These are phyloP conservation scores for Rhazya stricta DNA, from an alignment of 257 asterid genomes.

Conservation along the genomic window DNA sequence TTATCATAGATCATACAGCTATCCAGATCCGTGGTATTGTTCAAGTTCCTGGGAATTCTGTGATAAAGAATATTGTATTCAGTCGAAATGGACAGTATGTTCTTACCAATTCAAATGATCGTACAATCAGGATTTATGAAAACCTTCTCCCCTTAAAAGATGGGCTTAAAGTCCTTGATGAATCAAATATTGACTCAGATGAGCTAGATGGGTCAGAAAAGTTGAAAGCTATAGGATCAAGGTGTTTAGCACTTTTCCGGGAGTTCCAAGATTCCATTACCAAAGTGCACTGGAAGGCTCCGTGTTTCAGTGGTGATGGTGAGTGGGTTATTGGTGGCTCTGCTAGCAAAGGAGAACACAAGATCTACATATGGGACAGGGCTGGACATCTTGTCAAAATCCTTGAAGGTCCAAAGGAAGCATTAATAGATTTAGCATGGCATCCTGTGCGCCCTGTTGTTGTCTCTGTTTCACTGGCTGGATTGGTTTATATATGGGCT, in stretches of 20 bases:
- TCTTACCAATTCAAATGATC: conserved; percentile 78
- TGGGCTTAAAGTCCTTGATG: conserved; percentile 44
- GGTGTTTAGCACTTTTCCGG: conserved; percentile 55
- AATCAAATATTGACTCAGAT: conserved; percentile 26
- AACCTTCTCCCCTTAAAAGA: conserved; percentile 69
- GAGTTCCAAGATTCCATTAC: conserved; percentile 89
- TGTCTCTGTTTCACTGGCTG: conserved; percentile 78
- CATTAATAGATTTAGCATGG: conserved; percentile 83
- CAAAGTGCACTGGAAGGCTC: conserved; percentile 91
- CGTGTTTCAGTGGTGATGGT: conserved; percentile 92
- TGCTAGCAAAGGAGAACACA: conserved; percentile 95
- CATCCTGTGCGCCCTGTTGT: conserved; percentile 88
- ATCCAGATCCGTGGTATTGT: conserved; percentile 50
- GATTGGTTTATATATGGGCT: conserved; percentile 93
- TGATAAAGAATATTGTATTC: conserved; percentile 75
- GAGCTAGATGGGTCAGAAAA: conserved; percentile 58
- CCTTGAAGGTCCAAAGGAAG: conserved; percentile 96
- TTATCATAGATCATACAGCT: conserved; percentile 52
- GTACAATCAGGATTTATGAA: conserved; percentile 71
- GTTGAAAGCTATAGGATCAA: conserved; percentile 63
- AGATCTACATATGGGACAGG: conserved; percentile 92
- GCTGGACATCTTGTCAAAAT: conserved; percentile 91
- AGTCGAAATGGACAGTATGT: conserved; percentile 80
- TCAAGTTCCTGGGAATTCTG: conserved; percentile 60
- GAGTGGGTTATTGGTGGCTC: conserved; percentile 97